Base-by-base conservation (phyloP, 192 early-diverging fungal genomes). In the Neocallimastix lanati region DNA sequence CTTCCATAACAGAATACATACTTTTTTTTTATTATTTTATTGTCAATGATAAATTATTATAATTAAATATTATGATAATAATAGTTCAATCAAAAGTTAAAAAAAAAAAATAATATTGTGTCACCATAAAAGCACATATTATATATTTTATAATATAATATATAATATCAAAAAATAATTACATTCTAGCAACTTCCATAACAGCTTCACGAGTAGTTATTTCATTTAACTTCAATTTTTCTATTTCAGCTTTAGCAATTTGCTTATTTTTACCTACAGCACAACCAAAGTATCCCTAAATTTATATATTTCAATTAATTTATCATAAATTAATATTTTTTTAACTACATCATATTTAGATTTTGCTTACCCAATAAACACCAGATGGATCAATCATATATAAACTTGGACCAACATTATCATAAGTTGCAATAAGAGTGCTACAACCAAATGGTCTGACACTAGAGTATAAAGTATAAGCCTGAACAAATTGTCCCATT, bases 341-440 rank as follows among this genome's bases (percentile, higher is more conserved):
- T n/a, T n/a, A n/a, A n/a, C n/a, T n/a, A n/a, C n/a, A n/a, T n/a
- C n/a, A n/a, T n/a, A n/a, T n/a, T n/a, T n/a, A n/a, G n/a, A 81
- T 7, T 0, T 50, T 21, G 79, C 83, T 79, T 87, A 95, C 94
- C 89, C 94, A 93, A 85, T 93, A 97, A 79, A 96, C 87, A 80
- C 98, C 98, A 79, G 95, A 96, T 12, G 98, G 98, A 85, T 99
- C 98, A 36, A 99, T 85, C 92, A 97, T 95, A 83, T 94, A 95
- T 79, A 99, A 87, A 78, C 90, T 90, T 29, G 96, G 95, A 12
- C 95, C 95, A 27, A 81, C 85, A 25, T 81, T 79, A 83, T 96
- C 95, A 81, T 93, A 88, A 27, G 90, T 88, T 12, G 88, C 96
- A 80, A 99, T 81, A 76, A 99, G 92, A 14, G 93, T 91, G 83